Percentiles rank a stretch among this genome's conserved stretches.
Evolutionary conservation across 805 yeast species (phyloP).

Genomic region (Starmerella stigmatis): DNA sequence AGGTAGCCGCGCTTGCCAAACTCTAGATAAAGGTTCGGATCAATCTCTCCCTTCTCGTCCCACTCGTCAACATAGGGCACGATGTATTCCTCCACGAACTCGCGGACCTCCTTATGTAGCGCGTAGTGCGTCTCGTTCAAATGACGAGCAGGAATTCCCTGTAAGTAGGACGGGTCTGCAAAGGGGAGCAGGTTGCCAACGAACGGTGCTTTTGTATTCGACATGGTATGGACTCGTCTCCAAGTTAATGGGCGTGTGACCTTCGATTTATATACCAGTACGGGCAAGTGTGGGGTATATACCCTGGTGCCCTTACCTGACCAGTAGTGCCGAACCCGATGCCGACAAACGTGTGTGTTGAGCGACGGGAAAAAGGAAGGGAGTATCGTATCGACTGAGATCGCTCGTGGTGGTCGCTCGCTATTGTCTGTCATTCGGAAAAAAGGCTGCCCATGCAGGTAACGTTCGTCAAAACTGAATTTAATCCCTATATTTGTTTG

Average conservation of each 20-base stretch:
- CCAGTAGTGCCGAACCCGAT: too few relatives aligned
- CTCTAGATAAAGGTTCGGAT: slow-evolving; percentile 28
- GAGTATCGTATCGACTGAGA: too few relatives aligned
- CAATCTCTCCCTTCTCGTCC: slow-evolving; percentile 34
- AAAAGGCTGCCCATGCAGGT: too few relatives aligned
- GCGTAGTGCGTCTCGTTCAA: slow-evolving; percentile 35
- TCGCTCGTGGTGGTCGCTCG: too few relatives aligned
- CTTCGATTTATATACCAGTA: not conserved
- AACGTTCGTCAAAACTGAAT: too few relatives aligned
- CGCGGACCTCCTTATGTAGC: slow-evolving; percentile 34
- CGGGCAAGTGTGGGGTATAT: not conserved
- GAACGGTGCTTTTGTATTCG: not conserved
- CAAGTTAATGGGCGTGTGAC: too few relatives aligned
- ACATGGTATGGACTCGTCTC: not conserved
- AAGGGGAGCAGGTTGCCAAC: slow-evolving; percentile 29
- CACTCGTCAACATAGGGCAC: slow-evolving; percentile 37
- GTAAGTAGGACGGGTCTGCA: slow-evolving; percentile 35
- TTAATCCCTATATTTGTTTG: too few relatives aligned
- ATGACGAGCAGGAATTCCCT: slow-evolving; percentile 33
- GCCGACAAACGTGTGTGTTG: too few relatives aligned
- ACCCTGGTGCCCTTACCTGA: too few relatives aligned
- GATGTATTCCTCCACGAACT: slow-evolving; percentile 32
- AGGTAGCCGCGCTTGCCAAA: slow-evolving; percentile 35
- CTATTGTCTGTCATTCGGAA: too few relatives aligned
- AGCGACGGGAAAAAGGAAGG: too few relatives aligned